phyloP scores from a whole-genome alignment of 2,329 filamentous ascomycete species.

The Fusarium incarnatum region DNA sequence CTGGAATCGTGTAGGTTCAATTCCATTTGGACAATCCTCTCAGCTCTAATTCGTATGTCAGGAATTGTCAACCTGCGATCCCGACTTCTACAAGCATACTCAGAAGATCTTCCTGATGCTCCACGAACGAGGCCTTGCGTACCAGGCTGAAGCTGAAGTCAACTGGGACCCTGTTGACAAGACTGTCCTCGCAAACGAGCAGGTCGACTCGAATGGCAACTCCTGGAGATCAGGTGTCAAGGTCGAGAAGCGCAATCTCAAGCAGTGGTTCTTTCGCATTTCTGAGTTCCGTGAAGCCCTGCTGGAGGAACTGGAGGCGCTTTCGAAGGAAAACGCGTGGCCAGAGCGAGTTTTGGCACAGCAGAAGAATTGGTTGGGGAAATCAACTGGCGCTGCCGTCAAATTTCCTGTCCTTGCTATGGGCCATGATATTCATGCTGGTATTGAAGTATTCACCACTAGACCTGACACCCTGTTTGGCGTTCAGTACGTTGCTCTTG shows the following conservation, averaged over 20 bases:
- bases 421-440: slow-evolving; percentile 55
- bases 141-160: slow-evolving; percentile 84
- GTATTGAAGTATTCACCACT: slow-evolving; percentile 83
- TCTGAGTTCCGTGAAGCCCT: slow-evolving; percentile 81
- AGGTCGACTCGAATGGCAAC: slow-evolving; percentile 85
- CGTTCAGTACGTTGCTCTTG: slow-evolving; percentile 85
- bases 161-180: slow-evolving; percentile 93
- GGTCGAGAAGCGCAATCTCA: slow-evolving; percentile 81
- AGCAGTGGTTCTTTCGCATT: slow-evolving; percentile 92
- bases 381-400: slow-evolving; percentile 77
- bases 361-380: slow-evolving; percentile 90
- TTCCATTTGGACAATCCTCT: too few relatives aligned
- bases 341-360: slow-evolving; percentile 84
- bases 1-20: slow-evolving; percentile 78
- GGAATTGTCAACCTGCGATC: slow-evolving; percentile 88
- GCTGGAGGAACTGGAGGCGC: slow-evolving; percentile 74
- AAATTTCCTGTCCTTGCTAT: slow-evolving; percentile 72
- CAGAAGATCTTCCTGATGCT: slow-evolving; percentile 87
- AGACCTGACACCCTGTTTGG: slow-evolving; percentile 88
- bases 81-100: slow-evolving; percentile 89
- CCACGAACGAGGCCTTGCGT: slow-evolving; percentile 78
- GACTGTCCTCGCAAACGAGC: slow-evolving; percentile 91
- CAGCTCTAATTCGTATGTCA: slow-evolving; percentile 51
- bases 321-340: slow-evolving; percentile 76
- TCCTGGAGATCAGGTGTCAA: slow-evolving; percentile 91